Conservation (phyloP, 2,329 filamentous ascomycete genomes). For the Ascomycota sp. region DNA sequence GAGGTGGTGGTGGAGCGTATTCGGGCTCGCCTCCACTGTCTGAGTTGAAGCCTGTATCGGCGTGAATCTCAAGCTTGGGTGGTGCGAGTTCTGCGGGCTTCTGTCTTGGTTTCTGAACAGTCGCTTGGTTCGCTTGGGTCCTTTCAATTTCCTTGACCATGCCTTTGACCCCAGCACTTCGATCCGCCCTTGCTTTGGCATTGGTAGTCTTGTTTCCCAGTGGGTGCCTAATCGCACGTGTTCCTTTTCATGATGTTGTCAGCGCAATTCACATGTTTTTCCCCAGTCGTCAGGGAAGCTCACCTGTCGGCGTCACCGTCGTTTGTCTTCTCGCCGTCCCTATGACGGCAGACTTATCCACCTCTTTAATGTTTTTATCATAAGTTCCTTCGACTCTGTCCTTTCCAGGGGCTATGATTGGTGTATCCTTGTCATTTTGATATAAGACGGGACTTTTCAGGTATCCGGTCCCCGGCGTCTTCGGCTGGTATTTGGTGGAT, state of each 20-base stretch:
- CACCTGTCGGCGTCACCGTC: conserved; percentile 66
- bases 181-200: conserved; percentile 50
- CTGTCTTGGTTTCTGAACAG: conserved; percentile 34
- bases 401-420: conserved; percentile 16
- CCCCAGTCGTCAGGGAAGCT: conserved; percentile 5
- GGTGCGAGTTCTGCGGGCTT: conserved; percentile 27
- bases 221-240: conserved; percentile 44
- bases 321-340: conserved; percentile 23
- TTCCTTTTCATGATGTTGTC: conserved; percentile 6
- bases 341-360: conserved; percentile 25
- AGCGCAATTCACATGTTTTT: neutral
- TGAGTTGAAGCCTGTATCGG: conserved; percentile 21
- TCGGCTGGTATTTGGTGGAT: conserved; percentile 53
- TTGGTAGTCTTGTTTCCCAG: conserved; percentile 93
- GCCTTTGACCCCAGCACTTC: conserved; percentile 40
- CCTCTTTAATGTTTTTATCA: conserved; percentile 21
- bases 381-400: conserved; percentile 23
- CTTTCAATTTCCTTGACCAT: conserved; percentile 37
- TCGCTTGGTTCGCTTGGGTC: conserved; percentile 35
- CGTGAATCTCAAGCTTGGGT: conserved; percentile 40
- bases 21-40: conserved; percentile 54
- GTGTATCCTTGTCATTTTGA: conserved; percentile 65
- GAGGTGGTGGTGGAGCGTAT: conserved; percentile 60
- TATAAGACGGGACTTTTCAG: conserved; percentile 68
- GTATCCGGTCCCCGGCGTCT: conserved; percentile 54